These are phyloP conservation scores for Verticillium zaregamsianum DNA, from an alignment of 2,329 filamentous ascomycete species.

Conservation along the genomic window DNA sequence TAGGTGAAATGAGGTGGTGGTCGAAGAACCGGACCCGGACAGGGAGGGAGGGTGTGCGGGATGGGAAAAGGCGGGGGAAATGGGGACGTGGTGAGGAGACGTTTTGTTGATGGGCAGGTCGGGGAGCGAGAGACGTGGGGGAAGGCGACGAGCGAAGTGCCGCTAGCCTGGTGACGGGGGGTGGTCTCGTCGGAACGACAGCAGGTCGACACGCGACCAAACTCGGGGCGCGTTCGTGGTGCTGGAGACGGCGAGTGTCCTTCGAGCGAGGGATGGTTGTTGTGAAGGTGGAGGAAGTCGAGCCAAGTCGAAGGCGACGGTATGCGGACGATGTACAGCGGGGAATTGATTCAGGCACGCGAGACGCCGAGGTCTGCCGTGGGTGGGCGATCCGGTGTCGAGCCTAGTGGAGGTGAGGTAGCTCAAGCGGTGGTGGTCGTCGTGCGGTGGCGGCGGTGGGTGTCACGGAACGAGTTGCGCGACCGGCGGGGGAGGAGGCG, in stretches of 20 bases:
- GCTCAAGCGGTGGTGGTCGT: not conserved
- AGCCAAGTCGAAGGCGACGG: not conserved
- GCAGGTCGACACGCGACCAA: not conserved
- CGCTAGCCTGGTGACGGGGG: not conserved
- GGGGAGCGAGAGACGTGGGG: not conserved
- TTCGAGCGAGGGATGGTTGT: not conserved
- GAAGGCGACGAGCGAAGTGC: not conserved
- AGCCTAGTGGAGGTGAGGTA: not conserved
- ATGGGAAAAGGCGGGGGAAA: constrained; percentile 15
- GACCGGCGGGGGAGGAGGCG: not conserved
- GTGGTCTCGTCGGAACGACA: not conserved
- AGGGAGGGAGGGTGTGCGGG: constrained; percentile 17
- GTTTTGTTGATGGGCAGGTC: not conserved
- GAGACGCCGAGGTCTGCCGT: not conserved
- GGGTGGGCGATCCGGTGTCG: not conserved
- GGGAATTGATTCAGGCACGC: not conserved
- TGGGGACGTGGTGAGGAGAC: constrained; percentile 14
- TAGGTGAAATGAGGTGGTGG: constrained; percentile 12
- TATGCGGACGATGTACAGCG: not conserved
- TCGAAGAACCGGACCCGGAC: constrained; percentile 13
- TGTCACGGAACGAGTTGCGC: constrained; percentile 15
- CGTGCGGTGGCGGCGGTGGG: not conserved
- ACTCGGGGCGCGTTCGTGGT: not conserved
- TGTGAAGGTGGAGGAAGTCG: not conserved
- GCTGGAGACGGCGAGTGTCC: not conserved